Evolutionary conservation across 176 grass and related monocot species (phyloP).

Genomic region (Rhipidocladum racemiflorum): DNA sequence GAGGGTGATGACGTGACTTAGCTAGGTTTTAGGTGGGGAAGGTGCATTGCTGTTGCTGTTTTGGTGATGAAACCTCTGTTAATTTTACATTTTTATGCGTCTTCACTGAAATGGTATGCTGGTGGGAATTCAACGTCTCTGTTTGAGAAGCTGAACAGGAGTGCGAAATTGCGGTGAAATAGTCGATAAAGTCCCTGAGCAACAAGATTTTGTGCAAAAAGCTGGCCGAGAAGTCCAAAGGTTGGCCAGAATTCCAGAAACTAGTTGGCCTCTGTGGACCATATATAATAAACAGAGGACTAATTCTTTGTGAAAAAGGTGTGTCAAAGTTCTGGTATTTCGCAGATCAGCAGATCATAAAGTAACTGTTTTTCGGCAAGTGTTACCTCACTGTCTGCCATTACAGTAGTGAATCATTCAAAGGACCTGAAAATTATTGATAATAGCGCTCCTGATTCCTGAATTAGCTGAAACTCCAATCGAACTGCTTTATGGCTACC

Average conservation of each 20-base stretch:
- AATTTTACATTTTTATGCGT: background rate
- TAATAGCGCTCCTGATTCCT: background rate
- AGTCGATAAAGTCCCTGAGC: background rate
- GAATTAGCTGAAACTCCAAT: slow-evolving; percentile 3
- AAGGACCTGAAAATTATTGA: background rate
- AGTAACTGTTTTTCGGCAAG: background rate
- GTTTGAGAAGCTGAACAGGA: background rate
- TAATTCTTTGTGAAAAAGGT: background rate
- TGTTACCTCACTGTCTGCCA: background rate
- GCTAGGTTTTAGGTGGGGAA: background rate
- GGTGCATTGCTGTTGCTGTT: background rate
- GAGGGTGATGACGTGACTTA: background rate
- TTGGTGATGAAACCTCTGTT: background rate
- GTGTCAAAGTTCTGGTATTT: background rate
- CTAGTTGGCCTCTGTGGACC: background rate
- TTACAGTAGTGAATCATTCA: background rate
- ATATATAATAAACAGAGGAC: background rate
- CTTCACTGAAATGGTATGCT: background rate
- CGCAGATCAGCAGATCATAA: background rate
- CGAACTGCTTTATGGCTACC: background rate
- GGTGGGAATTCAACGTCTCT: background rate
- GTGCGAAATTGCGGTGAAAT: background rate
- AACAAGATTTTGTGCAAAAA: background rate
- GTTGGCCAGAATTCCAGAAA: slow-evolving; percentile 31
- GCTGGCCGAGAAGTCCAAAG: background rate